A percentile compares a stretch with the other conserved stretches of the same genome.
Evolutionary conservation across 179 eudicot species (phyloP).

Genomic region (Actinidia polygama): DNA sequence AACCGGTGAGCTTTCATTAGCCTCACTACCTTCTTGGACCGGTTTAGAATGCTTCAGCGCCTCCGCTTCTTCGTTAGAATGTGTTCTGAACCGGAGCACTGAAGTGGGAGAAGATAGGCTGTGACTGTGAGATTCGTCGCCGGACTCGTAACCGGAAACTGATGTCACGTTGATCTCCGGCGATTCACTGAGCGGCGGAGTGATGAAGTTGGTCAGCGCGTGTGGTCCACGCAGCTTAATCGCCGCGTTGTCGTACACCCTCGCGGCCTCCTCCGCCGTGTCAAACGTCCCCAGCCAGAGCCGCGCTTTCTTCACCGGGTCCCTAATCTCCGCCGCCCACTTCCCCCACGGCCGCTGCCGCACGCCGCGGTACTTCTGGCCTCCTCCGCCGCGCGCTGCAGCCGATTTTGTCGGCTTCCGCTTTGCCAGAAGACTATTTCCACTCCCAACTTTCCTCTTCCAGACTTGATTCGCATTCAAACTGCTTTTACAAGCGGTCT

Average conservation of each 20-base stretch:
- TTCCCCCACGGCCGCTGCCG: conserved; percentile 96
- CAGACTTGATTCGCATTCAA: neutral
- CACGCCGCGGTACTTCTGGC: conserved; percentile 74
- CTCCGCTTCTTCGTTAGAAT: conserved; percentile 29
- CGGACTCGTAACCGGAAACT: conserved; percentile 61
- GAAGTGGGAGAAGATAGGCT: conserved; percentile 70
- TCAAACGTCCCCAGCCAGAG: conserved; percentile 91
- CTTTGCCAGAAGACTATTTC: conserved; percentile 12
- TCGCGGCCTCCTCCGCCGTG: conserved; percentile 92
- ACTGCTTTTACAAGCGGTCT: conserved; percentile 17
- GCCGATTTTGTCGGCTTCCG: conserved; percentile 24
- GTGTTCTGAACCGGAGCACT: conserved; percentile 51
- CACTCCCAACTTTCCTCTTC: neutral
- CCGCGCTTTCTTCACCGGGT: conserved; percentile 62
- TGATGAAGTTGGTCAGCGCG: conserved; percentile 72
- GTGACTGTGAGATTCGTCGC: conserved; percentile 45
- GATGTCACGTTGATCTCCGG: conserved; percentile 36
- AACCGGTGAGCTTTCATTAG: conserved; percentile 1
- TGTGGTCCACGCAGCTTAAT: conserved; percentile 84
- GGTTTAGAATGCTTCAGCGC: no score
- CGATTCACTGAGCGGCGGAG: conserved; percentile 30
- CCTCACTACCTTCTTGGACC: neutral
- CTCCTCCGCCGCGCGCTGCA: conserved; percentile 19
- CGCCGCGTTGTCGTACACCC: conserved; percentile 90
- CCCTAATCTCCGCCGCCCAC: conserved; percentile 96